These are phyloP conservation scores for Blattamonas nauphoetae DNA, from an alignment of 78 protist species.

Conservation along the genomic window DNA sequence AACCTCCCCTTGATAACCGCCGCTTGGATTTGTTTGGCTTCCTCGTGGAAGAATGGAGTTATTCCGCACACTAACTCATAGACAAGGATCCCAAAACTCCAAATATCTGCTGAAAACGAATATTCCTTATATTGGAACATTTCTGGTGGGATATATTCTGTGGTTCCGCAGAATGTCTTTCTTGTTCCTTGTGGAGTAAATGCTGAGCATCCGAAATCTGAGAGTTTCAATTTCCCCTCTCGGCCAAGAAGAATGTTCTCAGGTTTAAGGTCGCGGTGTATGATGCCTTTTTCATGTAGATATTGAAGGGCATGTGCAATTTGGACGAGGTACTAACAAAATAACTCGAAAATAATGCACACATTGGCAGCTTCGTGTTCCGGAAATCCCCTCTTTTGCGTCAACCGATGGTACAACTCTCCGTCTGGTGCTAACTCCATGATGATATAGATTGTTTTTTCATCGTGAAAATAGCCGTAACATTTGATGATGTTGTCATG, in stretches of 20 bases:
- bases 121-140: not conserved
- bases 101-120: not conserved
- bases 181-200: not conserved
- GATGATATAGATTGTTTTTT: not conserved
- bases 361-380: not conserved
- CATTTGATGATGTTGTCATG: not conserved
- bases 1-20: no score
- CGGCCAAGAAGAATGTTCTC: constrained; percentile 21
- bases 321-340: constrained; percentile 1
- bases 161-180: constrained; percentile 16
- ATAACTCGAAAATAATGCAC: not conserved
- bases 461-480: not conserved
- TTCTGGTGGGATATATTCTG: constrained; percentile 38
- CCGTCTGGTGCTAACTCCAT: not conserved
- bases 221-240: constrained; percentile 8
- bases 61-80: constrained; percentile 10
- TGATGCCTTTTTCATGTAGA: not conserved
- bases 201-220: constrained; percentile 20
- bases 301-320: not conserved
- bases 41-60: constrained; percentile 10
- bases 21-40: no score
- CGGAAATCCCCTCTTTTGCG: not conserved
- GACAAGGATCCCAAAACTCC: constrained; percentile 22
- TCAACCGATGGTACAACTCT: not conserved
- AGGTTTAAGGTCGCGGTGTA: constrained; percentile 31